Evolutionary conservation across 176 grass and related monocot genomes (phyloP), one percentile per base, ranked within the genome.

Genomic region (Rhynchospora tenuis): DNA sequence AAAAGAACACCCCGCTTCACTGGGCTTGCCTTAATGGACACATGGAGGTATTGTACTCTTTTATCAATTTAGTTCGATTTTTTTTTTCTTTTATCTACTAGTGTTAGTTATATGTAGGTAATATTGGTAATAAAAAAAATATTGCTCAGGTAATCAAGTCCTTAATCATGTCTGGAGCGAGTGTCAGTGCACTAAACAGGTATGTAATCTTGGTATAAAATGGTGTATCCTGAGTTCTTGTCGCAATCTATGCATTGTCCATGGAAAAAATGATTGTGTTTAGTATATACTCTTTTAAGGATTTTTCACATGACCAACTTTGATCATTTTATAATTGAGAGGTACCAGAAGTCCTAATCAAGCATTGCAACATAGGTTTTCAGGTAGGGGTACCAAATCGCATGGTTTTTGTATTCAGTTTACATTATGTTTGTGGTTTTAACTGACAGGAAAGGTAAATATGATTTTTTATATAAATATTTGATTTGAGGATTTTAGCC

Each of bases 21-120:
- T 98, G 89, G 92, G 92, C 90, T 83, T 98, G 95, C 69, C 89
- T 98, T 45, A 98, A 98, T 86, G 95, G 89, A 60, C 95, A 89
- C 59, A 63, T 93, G 27, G 95, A 98, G 91, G 95, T 93, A 81
- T 28, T 38, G 5, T 68, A 26, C 9, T 70, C 9, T 70, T 48
- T 27, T 43, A 24, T 66, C n/a, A 56, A 27, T 42, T 55, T 79
- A 26, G 60, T 82, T 75, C 24, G 8, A 45, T 20, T 58, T 82
- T 17, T 47, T 77, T 73, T 42, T 45, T 73, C 24, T 45, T 22
- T n/a, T 4, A 13, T 83, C 12, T 69, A 50, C 3, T 2, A 9
- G 24, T 22, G 29, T 60, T 84, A 79, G 65, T 46, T 22, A 16
- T 56, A 16, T 54, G 33, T 67, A 1, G 2, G 19, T 74, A 22